Base-by-base conservation (phyloP, 2,329 filamentous ascomycete genomes). In the Alternaria panax region DNA sequence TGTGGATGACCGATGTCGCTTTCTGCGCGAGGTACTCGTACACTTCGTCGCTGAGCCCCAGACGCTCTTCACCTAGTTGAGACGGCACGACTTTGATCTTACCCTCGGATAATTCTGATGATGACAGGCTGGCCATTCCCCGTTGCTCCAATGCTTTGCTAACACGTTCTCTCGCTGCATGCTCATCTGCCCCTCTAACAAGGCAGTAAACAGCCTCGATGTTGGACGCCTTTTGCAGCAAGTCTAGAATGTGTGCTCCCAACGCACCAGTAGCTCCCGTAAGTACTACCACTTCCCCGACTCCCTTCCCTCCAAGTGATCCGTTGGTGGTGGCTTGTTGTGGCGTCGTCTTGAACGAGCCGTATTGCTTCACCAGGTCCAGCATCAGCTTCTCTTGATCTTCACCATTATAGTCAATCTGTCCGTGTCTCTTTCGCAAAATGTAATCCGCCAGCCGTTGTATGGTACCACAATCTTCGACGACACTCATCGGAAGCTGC, bases 401-500 rank as follows among this genome's bases (percentile, higher is more conserved):
- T 32, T 79, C 72, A 14, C 65, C 67, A 4, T 68, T 53, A 18
- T 66, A 63, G 18, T 74, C 66, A n/a, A 62, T 48, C 25, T 75
- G 68, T 42, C 79, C 79, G 51, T 80, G 72, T 36, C 83, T 72
- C 42, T 75, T 73, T 42, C 76, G 72, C 24, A 79, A 53, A 8
- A 84, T 69, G 50, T 76, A 78, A 11, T 79, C 68, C 20, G 73
- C 70, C 14, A 82, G 71, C 43, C 75, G 73, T 16, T 78, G 64
- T n/a, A 88, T 75, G 2, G 81, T 87, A 1, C 85, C 85, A 55
- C 83, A 83, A 59, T 89, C 85, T 63, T 89, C 88, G 0, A 90
- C 82, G 1, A 89, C 71, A 57, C 86, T 89, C 59, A 85, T 77
- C 0, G 87, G 85, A 1, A 89, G 68, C 0, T 75, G 67, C 27